These are phyloP conservation scores for Neonectria sp. DNA, from an alignment of 2,329 filamentous ascomycete species.

Conservation along the genomic window DNA sequence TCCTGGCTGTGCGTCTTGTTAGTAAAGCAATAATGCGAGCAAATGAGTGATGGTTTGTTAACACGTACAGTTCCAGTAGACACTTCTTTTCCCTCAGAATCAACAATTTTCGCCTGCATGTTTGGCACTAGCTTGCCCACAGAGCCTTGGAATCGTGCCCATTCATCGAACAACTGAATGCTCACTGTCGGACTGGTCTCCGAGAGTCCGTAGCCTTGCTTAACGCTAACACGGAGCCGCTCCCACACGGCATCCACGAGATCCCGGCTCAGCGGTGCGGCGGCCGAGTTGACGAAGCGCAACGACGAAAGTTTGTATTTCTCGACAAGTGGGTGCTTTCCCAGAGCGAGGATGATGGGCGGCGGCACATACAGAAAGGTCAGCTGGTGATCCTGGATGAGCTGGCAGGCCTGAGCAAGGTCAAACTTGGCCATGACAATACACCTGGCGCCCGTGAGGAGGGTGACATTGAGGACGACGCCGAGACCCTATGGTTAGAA, in stretches of 20 bases:
- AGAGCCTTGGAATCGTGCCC: slow-evolving; percentile 82
- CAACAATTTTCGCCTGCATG: slow-evolving; percentile 86
- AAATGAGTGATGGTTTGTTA: not conserved
- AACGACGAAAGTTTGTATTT: slow-evolving; percentile 86
- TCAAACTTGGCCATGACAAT: slow-evolving; percentile 84
- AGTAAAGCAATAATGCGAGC: not conserved
- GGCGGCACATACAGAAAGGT: slow-evolving; percentile 89
- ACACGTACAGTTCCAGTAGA: slow-evolving; percentile 61
- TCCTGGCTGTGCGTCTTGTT: slow-evolving; percentile 58
- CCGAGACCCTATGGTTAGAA: slow-evolving; percentile 48
- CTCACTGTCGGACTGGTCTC: slow-evolving; percentile 89
- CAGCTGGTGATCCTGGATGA: slow-evolving; percentile 82
- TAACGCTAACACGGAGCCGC: slow-evolving; percentile 83
- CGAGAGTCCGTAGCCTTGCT: slow-evolving; percentile 93
- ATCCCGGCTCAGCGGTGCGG: slow-evolving; percentile 86
- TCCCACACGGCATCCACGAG: slow-evolving; percentile 83
- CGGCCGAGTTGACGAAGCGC: slow-evolving; percentile 89
- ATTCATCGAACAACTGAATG: slow-evolving; percentile 81
- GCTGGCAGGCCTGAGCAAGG: slow-evolving; percentile 81
- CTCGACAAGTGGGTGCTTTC: slow-evolving; percentile 82
- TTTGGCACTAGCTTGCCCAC: slow-evolving; percentile 86
- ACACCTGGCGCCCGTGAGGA: slow-evolving; percentile 77
- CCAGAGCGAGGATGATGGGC: slow-evolving; percentile 84
- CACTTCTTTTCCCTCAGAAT: slow-evolving; percentile 70
- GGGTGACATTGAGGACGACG: slow-evolving; percentile 49